Base-by-base conservation (phyloP, 1,284 basidiomycete species). In the Fomitiporia mediterranea region DNA sequence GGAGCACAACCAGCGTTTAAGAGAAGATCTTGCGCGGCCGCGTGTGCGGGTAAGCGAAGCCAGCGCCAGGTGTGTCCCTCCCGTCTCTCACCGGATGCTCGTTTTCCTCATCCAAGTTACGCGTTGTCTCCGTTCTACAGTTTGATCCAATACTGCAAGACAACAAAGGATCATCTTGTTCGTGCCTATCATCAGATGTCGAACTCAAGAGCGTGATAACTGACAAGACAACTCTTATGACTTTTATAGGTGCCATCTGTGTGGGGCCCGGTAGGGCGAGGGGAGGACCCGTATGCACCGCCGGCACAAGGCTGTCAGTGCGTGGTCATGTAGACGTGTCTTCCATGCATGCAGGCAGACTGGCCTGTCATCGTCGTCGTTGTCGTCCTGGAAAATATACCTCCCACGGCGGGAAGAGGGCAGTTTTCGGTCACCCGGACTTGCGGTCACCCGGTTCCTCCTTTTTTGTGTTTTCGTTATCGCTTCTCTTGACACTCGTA, bases 21-120 rank as follows among this genome's bases (percentile, higher is more conserved):
- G 85, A 66, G 95, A 98, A 72, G 95, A 98, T 69, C 74, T 98
- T 59, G 84, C 87, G 50, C 75, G 95, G 62, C 93, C 93, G 25
- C 78, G 95, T 62, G 83, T 95, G 61, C 80, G 87, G 59, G 91
- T 98, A 46, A 94, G 91, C 67, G 94, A 97, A 72, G 95, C 95
- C 39, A 90, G 86, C 67, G 80, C 88, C 56, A 91, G 84, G 94
- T 96, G 66, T 65, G 87, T 74, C 25, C 21, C 35, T 21, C 30
- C 32, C 27, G 32, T 55, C 28, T 21, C 35, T 35, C 38, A 17
- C 27, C 46, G n/a, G n/a, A n/a, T n/a, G n/a, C n/a, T 46, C 56
- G 56, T 11, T 34, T 30, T 8, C 17, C 25, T 51, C 53, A 34
- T 59, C 47, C 37, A 38, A 25, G 39, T 28, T 15, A 53, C 48